phyloP scores from a whole-genome alignment of 306 rosid genomes.

The Fagus crenata region DNA sequence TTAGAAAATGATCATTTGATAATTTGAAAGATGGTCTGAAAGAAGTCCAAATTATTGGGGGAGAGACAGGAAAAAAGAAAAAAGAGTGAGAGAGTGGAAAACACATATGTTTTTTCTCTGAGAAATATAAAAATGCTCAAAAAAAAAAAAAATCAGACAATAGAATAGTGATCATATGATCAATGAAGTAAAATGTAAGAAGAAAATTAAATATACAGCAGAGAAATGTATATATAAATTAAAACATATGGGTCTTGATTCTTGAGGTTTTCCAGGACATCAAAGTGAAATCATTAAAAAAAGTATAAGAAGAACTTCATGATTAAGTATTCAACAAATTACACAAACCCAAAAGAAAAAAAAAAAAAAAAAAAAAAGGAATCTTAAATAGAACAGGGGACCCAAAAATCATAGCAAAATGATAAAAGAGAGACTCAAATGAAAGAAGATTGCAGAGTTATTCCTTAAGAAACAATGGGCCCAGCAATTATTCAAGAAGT shows the following conservation, averaged over 20 bases:
- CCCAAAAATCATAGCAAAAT: background rate
- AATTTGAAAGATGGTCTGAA: background rate
- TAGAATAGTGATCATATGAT: background rate
- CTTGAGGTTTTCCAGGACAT: background rate
- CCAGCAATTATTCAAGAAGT: background rate
- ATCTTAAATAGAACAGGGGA: background rate
- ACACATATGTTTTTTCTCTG: too few species aligned
- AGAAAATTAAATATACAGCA: background rate
- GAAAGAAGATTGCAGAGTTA: background rate
- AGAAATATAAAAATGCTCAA: background rate
- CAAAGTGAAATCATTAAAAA: background rate
- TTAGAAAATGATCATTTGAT: background rate
- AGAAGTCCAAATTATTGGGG: too few species aligned
- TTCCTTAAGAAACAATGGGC: background rate
- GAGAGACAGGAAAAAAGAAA: too few species aligned
- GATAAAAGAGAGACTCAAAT: background rate
- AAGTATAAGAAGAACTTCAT: background rate
- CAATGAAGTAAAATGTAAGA: background rate
- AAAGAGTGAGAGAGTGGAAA: too few species aligned
- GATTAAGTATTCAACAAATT: conserved; percentile 1
- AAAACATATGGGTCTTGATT: background rate
- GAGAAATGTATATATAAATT: background rate
- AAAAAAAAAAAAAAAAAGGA: background rate
- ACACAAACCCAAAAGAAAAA: background rate
- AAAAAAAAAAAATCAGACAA: background rate